Base-by-base conservation (phyloP, 148 eudicot species). In the Arctostaphylos glauca region DNA sequence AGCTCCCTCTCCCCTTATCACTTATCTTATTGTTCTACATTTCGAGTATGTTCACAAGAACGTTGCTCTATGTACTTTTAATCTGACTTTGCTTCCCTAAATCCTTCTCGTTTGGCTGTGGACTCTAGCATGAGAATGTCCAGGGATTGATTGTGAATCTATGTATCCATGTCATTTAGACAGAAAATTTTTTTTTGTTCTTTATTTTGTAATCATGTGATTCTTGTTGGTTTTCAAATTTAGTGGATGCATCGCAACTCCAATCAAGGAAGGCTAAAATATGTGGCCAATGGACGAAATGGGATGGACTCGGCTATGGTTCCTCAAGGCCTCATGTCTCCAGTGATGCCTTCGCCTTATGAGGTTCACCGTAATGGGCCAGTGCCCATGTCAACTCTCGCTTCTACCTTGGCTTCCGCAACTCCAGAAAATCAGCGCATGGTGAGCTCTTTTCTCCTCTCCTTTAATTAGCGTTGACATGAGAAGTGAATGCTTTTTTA, bases 361-460 rank as follows among this genome's bases (percentile, higher is more conserved):
- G 86, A 86, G 12, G 88, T 49, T 38, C 85, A 86, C 14, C 83
- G 76, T 71, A 13, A 44, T 44, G 74, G 49, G 21, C 49, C 74
- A 41, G 49, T 71, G 74, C 49, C 74, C 54, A 82, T 84, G 64
- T 78, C 89, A 15, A 79, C 87, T 52, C 89, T 92, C 68, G 89
- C 92, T 67, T 88, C 94, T 23, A 82, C 91, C 52, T 74, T 90
- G 58, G 90, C 92, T 41, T 84, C 87, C 68, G 92, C 92, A 15
- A 85, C 89, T 38, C 93, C 88, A 43, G 91, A 90, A 55, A 84
- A 84, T 38, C 94, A 90, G 72, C 87, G 87, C 31, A 21, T 80
- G 86, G 94, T 92, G 83, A 79, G 86, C 66, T 81, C 78, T 31
- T 47, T 64, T 46, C 23, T 59, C 15, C 47, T 79, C 62, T 56